Conservation (phyloP, 2,329 filamentous ascomycete genomes). For the Ceratocystiopsis minuta region DNA sequence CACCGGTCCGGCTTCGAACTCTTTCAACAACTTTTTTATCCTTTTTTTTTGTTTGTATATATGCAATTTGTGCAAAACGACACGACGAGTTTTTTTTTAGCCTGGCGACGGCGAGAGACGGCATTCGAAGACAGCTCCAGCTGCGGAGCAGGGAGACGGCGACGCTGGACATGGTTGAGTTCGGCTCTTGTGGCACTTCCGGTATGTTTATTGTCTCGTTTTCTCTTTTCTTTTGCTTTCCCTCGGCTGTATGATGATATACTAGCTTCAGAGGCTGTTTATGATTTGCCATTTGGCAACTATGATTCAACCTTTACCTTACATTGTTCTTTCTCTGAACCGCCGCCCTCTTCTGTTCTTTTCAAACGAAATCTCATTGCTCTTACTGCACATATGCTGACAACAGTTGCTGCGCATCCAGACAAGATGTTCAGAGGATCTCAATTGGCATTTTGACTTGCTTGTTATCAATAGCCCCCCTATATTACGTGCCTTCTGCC, state of each 20-base stretch:
- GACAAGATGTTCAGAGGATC: no score
- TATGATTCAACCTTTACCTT: slow-evolving; percentile 7
- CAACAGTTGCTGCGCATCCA: not conserved
- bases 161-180: no score
- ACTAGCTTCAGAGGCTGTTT: slow-evolving; percentile 10
- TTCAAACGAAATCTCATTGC: not conserved
- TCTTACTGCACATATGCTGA: not conserved
- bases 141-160: not conserved
- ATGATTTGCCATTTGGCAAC: slow-evolving; percentile 3
- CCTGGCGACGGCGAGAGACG: no score
- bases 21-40: not conserved
- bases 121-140: no score
- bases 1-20: not conserved
- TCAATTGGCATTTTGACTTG: no score
- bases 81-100: not conserved
- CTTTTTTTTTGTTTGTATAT: not conserved
- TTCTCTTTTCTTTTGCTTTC: not conserved
- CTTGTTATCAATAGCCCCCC: no score
- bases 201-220: not conserved
- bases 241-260: slow-evolving; percentile 5
- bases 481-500: not conserved
- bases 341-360: not conserved
- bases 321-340: slow-evolving; percentile 9
- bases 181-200: no score
- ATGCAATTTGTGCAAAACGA: not conserved